A percentile compares a stretch with the other conserved stretches of the same genome.
phyloP scores from a whole-genome alignment of 768 basidiomycete species.

The Mycena metata region DNA sequence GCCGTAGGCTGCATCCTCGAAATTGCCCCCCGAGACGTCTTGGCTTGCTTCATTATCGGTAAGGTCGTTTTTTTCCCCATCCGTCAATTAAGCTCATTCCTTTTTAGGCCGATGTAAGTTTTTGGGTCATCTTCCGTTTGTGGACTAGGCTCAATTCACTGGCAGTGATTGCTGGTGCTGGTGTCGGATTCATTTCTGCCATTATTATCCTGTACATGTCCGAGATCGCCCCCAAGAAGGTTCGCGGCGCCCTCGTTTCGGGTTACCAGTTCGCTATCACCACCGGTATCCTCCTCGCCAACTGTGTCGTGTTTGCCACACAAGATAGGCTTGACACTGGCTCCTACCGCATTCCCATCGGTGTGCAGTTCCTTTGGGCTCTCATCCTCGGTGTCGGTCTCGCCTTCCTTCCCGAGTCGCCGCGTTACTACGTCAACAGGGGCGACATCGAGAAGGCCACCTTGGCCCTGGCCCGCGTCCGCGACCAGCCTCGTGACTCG shows the following conservation, averaged over 20 bases:
- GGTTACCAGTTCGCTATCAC: slow-evolving; percentile 82
- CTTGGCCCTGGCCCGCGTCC: slow-evolving; percentile 70
- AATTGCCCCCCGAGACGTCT: slow-evolving; percentile 57
- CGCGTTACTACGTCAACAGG: slow-evolving; percentile 55
- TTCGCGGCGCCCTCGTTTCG: slow-evolving; percentile 80
- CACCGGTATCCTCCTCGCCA: slow-evolving; percentile 80
- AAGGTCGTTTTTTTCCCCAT: slow-evolving; percentile 39
- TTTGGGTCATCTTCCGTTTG: no score
- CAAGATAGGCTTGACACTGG: slow-evolving; percentile 62
- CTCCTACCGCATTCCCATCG: slow-evolving; percentile 79
- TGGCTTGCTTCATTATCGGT: slow-evolving; percentile 57
- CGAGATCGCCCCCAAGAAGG: slow-evolving; percentile 51
- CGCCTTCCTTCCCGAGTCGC: slow-evolving; percentile 82
- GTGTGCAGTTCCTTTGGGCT: slow-evolving; percentile 87
- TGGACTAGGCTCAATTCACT: no score
- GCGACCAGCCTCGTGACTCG: slow-evolving; percentile 62
- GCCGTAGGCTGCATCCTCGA: slow-evolving; percentile 76
- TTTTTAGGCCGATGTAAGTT: no score
- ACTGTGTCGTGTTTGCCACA: slow-evolving; percentile 78
- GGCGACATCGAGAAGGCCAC: slow-evolving; percentile 66
- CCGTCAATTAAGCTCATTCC: no score
- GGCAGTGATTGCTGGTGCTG: slow-evolving; percentile 72
- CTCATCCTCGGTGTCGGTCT: slow-evolving; percentile 78
- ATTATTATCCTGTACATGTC: slow-evolving; percentile 66
- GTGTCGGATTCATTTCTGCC: slow-evolving; percentile 83